Base-by-base conservation (phyloP, 116 monocot species). In the Cymodocea nodosa region DNA sequence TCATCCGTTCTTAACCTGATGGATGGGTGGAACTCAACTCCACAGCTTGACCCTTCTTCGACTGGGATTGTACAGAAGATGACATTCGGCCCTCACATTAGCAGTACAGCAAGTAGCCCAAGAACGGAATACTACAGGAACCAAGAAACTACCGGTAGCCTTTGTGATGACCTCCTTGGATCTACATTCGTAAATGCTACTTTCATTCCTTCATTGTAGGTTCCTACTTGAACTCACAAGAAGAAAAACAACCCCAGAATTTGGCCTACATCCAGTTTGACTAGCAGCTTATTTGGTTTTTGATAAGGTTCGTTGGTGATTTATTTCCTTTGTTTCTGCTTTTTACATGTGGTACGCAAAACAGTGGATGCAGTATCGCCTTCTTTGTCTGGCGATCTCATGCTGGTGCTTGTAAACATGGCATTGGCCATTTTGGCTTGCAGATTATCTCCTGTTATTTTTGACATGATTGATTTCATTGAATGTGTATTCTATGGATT, bases 21-120 rank as follows among this genome's bases (percentile, higher is more conserved):
- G 3, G 82, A 80, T 52, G 74, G 72, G 13, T 86, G 87, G 97
- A 81, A 90, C 39, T 77, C 78, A 39, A 80, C 74, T 62, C 79
- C 81, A 4, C 63, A 58, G 22, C 15, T 84, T 4, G 78, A 59
- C 6, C 84, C 90, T 48, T 91, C 84, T 5, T 91, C 97, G 1
- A 84, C 91, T 5, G 88, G 84, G 16, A 91, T 97, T 16, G 79
- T 91, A 1, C 85, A 85, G 66, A 97, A 97, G 69, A 78, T 83
- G n/a, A 39, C 76, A 6, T 91, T 91, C 20, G 78, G 78, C 5
- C 91, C 91, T 18, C 64, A 91, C 25, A 83, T 91, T 16, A 83
- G 85, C 64, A 91, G 91, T 73, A 80, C 86, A 5, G 90, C 85
- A 0, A 95, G 87, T 56, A 90, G 90, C 70, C 95, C 95, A 6